These are phyloP conservation scores for Paecilomyces sp. DNA, from an alignment of 2,329 filamentous ascomycete genomes.

Conservation along the genomic window DNA sequence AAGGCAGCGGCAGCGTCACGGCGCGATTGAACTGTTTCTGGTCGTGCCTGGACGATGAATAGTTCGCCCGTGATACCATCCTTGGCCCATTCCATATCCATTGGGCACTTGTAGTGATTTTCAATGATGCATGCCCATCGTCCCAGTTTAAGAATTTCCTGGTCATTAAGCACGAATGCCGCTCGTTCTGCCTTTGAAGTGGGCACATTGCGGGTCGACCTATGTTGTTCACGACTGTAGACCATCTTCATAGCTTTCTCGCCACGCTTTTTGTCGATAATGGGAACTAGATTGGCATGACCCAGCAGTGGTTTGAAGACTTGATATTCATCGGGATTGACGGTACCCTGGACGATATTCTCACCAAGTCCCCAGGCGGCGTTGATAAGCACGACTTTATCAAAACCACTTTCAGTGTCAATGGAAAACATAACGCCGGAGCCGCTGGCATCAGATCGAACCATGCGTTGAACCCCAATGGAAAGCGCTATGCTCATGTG, in stretches of 20 bases:
- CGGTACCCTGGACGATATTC: constrained; percentile 31
- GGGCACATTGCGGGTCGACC: constrained; percentile 27
- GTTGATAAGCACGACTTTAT: constrained; percentile 35
- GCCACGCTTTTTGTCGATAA: constrained; percentile 28
- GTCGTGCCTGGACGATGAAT: constrained; percentile 31
- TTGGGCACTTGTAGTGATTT: constrained; percentile 26
- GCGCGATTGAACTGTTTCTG: constrained; percentile 31
- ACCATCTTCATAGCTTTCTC: constrained; percentile 30
- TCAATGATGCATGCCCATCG: constrained; percentile 31
- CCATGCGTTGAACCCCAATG: constrained; percentile 19
- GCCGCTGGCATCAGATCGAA: constrained; percentile 25
- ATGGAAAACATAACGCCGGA: constrained; percentile 37
- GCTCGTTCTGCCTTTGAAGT: constrained; percentile 29
- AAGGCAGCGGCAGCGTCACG: constrained; percentile 19
- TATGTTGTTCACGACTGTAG: constrained; percentile 17
- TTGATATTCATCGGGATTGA: constrained; percentile 34
- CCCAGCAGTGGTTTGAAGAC: constrained; percentile 30
- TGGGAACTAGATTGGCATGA: constrained; percentile 18
- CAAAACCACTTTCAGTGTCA: constrained; percentile 33
- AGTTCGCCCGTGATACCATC: constrained; percentile 18
- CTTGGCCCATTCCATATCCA: constrained; percentile 37
- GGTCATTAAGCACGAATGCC: constrained; percentile 24
- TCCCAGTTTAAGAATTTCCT: constrained; percentile 28
- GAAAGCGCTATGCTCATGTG: constrained; percentile 14
- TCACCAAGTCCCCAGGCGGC: constrained; percentile 32